These are phyloP conservation scores for Mycena galericulata DNA, from an alignment of 768 basidiomycete genomes.

Conservation along the genomic window DNA sequence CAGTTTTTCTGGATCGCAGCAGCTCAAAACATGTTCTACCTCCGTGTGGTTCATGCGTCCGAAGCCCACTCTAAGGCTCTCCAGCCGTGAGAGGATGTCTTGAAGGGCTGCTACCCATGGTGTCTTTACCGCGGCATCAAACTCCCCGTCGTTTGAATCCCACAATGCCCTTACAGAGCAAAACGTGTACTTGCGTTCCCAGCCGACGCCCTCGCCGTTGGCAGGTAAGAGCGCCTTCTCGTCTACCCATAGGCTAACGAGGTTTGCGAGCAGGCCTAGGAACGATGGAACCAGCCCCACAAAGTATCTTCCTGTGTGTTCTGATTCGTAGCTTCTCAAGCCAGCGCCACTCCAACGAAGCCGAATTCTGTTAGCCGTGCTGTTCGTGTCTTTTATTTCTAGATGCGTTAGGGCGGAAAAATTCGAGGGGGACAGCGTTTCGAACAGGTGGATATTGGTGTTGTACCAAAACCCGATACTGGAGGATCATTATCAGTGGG, in stretches of 20 bases:
- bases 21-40: background rate
- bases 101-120: background rate
- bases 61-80: constrained; percentile 30
- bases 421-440: constrained; percentile 1
- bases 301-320: constrained; percentile 32
- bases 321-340: no score
- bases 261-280: constrained; percentile 25
- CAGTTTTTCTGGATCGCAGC: constrained; percentile 21
- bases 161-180: no score
- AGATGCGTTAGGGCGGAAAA: constrained; percentile 29
- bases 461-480: background rate
- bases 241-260: constrained; percentile 38
- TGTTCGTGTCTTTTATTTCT: constrained; percentile 32
- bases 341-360: no score
- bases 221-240: constrained; percentile 22
- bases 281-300: constrained; percentile 32
- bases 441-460: constrained; percentile 28
- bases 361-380: background rate
- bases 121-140: no score
- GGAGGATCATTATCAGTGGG: background rate
- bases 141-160: no score
- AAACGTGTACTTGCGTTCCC: no score
- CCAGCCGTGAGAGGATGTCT: constrained; percentile 20
- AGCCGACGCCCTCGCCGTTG: no score
- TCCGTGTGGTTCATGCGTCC: constrained; percentile 6